Percentiles rank a stretch among this genome's conserved stretches.
Evolutionary conservation across 2,329 filamentous ascomycete genomes (phyloP).

Genomic region (Plectosphaerella cucumerina): DNA sequence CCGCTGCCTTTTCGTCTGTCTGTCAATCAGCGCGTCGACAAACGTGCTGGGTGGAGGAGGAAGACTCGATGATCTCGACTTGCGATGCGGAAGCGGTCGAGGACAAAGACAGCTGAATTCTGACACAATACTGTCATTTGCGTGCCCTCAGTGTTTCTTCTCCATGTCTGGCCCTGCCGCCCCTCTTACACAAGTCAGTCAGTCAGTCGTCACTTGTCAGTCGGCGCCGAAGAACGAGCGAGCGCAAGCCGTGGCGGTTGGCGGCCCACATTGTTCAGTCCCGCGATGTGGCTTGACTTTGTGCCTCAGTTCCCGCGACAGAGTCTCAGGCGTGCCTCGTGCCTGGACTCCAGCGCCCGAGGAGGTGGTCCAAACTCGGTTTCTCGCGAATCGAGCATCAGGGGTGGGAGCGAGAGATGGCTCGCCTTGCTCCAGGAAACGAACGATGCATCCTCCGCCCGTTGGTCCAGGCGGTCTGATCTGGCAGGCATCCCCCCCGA

Average conservation of each 20-base stretch:
- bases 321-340: not conserved
- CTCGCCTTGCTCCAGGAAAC: no score
- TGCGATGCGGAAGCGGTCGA: no score
- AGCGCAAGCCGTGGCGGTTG: not conserved
- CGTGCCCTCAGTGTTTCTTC: not conserved
- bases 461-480: no score
- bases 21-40: no score
- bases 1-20: no score
- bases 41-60: no score
- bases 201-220: not conserved
- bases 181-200: no score
- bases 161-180: not conserved
- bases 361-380: not conserved
- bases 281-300: slow-evolving; percentile 1
- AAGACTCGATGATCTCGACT: no score
- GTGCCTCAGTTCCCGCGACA: slow-evolving; percentile 3
- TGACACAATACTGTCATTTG: not conserved
- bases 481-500: not conserved
- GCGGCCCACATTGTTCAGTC: not conserved
- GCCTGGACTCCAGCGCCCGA: not conserved
- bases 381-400: not conserved
- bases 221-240: not conserved
- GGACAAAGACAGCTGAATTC: not conserved
- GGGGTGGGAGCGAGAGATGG: no score
- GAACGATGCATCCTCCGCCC: no score